Percentiles rank a stretch among this genome's conserved stretches.
Evolutionary conservation across 2,329 filamentous ascomycete species (phyloP).

Genomic region (Sordariomycetes sp.): DNA sequence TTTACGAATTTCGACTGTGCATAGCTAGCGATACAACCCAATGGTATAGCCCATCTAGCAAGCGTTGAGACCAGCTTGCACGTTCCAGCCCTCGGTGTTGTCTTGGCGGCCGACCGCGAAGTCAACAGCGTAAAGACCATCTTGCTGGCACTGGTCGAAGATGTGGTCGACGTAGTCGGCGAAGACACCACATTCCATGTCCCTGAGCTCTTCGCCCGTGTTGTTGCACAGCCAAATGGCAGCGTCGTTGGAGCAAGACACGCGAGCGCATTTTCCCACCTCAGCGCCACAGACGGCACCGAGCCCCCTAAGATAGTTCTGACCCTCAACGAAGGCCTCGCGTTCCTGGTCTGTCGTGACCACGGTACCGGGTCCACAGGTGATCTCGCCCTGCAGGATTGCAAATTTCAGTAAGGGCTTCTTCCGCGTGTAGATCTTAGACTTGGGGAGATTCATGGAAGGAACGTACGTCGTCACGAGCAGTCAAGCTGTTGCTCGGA

Average conservation of each 20-base stretch:
- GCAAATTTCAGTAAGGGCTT: no score
- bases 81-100: background rate
- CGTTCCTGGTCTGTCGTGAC: background rate
- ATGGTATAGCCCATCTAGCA: no score
- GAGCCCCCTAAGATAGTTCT: background rate
- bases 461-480: no score
- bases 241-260: background rate
- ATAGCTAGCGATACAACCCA: no score
- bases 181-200: background rate
- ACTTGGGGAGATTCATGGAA: no score
- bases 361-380: background rate
- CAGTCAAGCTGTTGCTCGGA: no score
- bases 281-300: background rate
- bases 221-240: background rate
- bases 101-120: background rate
- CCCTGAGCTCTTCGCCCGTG: background rate
- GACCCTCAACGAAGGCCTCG: background rate
- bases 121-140: background rate
- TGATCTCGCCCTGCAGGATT: background rate
- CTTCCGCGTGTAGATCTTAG: no score
- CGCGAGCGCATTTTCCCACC: background rate
- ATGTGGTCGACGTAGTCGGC: slow-evolving; percentile 1
- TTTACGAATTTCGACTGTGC: no score
- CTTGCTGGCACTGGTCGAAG: background rate
- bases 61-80: background rate